phyloP scores from a whole-genome alignment of 202 grass and related monocot species.

The Digitaria exilis region DNA sequence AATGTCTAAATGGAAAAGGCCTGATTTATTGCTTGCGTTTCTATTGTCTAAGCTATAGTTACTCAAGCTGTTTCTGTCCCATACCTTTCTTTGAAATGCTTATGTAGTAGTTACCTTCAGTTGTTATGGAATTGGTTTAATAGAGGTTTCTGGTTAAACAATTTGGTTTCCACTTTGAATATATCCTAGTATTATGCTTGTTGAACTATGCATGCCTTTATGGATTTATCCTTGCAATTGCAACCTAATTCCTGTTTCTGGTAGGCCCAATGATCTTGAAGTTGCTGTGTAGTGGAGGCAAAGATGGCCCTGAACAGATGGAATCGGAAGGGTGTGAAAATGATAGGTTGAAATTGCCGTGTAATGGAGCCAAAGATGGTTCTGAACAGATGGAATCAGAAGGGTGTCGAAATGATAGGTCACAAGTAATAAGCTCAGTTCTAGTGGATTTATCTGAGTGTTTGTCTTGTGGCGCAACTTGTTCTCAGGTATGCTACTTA shows the following conservation, averaged over 20 bases:
- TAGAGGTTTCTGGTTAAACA: slow-evolving; percentile 5
- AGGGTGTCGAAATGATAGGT: slow-evolving; percentile 47
- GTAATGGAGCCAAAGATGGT: slow-evolving; percentile 56
- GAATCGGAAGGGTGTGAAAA: slow-evolving; percentile 47
- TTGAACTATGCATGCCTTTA: slow-evolving; percentile 16
- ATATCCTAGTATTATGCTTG: background rate
- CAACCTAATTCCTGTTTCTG: slow-evolving; percentile 50
- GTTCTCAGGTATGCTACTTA: slow-evolving; percentile 62
- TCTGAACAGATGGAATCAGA: slow-evolving; percentile 41
- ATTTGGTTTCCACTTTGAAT: slow-evolving; percentile 18
- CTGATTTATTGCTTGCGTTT: slow-evolving; percentile 4
- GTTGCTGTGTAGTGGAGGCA: slow-evolving; percentile 68
- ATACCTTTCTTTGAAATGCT: slow-evolving; percentile 8
- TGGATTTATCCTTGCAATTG: slow-evolving; percentile 1
- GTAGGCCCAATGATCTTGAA: slow-evolving; percentile 70
- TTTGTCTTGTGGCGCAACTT: slow-evolving; percentile 53
- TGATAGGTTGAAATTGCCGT: slow-evolving; percentile 62
- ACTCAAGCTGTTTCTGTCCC: background rate
- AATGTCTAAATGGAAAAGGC: background rate
- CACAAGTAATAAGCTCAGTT: slow-evolving; percentile 63
- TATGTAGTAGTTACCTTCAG: background rate
- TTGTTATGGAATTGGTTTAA: background rate
- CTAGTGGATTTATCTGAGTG: slow-evolving; percentile 76
- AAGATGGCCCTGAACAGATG: slow-evolving; percentile 40
- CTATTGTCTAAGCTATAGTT: background rate